Evolutionary conservation across 306 rosid species (phyloP).

Genomic region (Heteromeles arbutifolia): DNA sequence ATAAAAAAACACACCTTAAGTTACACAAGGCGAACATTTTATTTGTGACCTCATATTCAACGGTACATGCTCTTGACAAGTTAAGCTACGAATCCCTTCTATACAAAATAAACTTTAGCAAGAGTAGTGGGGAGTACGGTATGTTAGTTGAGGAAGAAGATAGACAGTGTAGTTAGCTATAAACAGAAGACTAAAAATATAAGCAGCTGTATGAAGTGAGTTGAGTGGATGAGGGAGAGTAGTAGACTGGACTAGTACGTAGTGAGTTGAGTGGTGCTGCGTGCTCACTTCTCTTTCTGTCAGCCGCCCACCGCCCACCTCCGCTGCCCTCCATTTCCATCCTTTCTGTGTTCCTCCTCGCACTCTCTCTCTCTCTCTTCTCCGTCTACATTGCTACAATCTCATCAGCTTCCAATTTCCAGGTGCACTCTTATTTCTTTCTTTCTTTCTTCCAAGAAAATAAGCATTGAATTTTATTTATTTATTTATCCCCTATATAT

Average conservation of each 20-base stretch:
- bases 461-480: not conserved
- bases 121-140: not conserved
- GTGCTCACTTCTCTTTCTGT: conserved; percentile 80
- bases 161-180: not conserved
- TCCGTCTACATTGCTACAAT: not conserved
- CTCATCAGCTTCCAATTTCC: not conserved
- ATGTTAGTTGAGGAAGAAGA: not conserved
- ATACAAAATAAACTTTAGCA: not conserved
- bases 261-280: conserved; percentile 7
- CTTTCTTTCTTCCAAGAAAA: not conserved
- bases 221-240: not conserved
- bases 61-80: not conserved
- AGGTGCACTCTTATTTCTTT: not conserved
- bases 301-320: conserved; percentile 6
- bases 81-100: too few species aligned
- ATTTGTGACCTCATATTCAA: not conserved
- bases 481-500: not conserved
- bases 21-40: too few species aligned
- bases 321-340: not conserved
- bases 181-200: not conserved
- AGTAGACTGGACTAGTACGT: not conserved
- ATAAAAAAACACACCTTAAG: not conserved
- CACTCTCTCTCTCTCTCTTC: too few species aligned
- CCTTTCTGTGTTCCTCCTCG: not conserved
- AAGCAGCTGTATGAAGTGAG: not conserved